Evolutionary conservation across 208 protist species (phyloP).

Genomic region (Endotrypanum monterogeii): DNA sequence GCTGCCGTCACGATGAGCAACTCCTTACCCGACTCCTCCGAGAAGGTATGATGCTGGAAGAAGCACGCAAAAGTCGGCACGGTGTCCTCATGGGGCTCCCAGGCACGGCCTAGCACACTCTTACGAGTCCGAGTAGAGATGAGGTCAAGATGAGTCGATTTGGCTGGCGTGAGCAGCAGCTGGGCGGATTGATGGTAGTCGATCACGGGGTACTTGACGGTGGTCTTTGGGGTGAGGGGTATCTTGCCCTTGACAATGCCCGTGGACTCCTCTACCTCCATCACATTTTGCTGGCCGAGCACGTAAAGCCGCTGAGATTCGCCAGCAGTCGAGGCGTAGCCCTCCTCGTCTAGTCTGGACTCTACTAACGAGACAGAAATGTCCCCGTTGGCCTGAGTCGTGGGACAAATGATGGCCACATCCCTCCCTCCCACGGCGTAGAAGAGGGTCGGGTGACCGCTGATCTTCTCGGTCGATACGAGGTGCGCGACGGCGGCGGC

Average conservation of each 20-base stretch:
- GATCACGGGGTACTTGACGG: slow-evolving; percentile 65
- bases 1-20: slow-evolving; percentile 79
- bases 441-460: slow-evolving; percentile 61
- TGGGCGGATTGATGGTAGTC: slow-evolving; percentile 63
- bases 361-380: slow-evolving; percentile 49
- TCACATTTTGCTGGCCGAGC: slow-evolving; percentile 59
- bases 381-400: slow-evolving; percentile 70
- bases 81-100: slow-evolving; percentile 80
- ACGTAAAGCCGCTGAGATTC: slow-evolving; percentile 61
- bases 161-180: slow-evolving; percentile 70
- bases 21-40: slow-evolving; percentile 48
- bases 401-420: slow-evolving; percentile 64
- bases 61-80: slow-evolving; percentile 85
- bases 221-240: slow-evolving; percentile 54
- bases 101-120: slow-evolving; percentile 71
- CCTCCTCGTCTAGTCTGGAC: slow-evolving; percentile 55
- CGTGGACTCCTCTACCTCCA: slow-evolving; percentile 69
- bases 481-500: slow-evolving; percentile 51
- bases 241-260: slow-evolving; percentile 37
- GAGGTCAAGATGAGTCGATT: slow-evolving; percentile 75
- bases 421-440: slow-evolving; percentile 72
- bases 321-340: slow-evolving; percentile 58
- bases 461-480: slow-evolving; percentile 54
- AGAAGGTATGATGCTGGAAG: slow-evolving; percentile 63
- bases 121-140: slow-evolving; percentile 60